These are phyloP conservation scores for Rubia yunnanensis DNA, from an alignment of 257 asterid species.

Conservation along the genomic window DNA sequence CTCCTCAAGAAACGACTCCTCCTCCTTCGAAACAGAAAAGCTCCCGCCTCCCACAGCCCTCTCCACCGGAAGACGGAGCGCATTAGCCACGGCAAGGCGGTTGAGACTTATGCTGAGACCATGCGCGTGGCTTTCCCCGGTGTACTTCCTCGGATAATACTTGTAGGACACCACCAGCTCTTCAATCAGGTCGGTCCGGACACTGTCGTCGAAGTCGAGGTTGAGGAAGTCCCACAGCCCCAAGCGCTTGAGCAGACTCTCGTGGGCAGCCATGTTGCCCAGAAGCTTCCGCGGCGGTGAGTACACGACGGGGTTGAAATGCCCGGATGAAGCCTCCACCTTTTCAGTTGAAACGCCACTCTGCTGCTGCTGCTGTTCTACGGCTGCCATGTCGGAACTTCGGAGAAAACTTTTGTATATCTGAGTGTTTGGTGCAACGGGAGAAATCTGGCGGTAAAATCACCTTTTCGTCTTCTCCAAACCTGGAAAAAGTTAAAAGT, in stretches of 20 bases:
- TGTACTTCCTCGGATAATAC: not conserved
- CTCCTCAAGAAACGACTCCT: conserved; percentile 6
- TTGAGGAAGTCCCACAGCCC: conserved; percentile 18
- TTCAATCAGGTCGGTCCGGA: conserved; percentile 3
- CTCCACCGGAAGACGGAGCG: conserved; percentile 2
- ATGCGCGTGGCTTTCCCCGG: conserved; percentile 3
- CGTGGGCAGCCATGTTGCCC: not conserved
- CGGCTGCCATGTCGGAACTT: too few relatives aligned
- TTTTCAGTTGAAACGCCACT: too few relatives aligned
- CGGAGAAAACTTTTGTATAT: too few relatives aligned
- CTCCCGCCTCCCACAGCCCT: not conserved
- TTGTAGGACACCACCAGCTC: conserved; percentile 6
- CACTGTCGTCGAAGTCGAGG: conserved; percentile 4
- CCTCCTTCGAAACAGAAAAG: not conserved
- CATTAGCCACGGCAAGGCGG: conserved; percentile 2
- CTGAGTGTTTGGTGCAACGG: too few relatives aligned
- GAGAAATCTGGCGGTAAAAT: too few relatives aligned
- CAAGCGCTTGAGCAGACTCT: conserved; percentile 2
- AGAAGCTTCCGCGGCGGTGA: not conserved
- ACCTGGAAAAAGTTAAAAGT: too few relatives aligned
- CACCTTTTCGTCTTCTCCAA: too few relatives aligned
- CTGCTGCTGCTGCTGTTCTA: too few relatives aligned
- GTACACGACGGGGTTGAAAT: conserved; percentile 7
- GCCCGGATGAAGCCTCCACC: not conserved
- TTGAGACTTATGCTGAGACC: not conserved